These are phyloP conservation scores for Ricinus communis DNA, from an alignment of 345 rosid genomes.

Conservation along the genomic window DNA sequence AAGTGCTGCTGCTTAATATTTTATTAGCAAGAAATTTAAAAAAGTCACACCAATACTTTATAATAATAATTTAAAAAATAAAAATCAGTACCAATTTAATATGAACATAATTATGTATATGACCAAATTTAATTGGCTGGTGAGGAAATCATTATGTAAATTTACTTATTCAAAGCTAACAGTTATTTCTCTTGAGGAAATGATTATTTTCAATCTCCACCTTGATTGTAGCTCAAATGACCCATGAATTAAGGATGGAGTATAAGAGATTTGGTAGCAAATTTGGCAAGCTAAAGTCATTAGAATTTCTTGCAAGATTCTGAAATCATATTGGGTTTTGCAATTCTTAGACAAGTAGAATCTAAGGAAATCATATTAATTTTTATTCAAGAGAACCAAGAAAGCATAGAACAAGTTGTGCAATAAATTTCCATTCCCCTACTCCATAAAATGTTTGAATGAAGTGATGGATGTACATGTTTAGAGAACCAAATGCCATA, in stretches of 20 bases:
- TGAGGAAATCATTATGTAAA: no score
- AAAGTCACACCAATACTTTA: no score
- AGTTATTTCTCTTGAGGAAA: background rate
- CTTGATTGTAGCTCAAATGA: constrained; percentile 5
- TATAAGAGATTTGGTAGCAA: background rate
- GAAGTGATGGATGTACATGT: no score
- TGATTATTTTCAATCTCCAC: background rate
- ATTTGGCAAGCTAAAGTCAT: background rate
- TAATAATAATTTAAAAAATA: background rate
- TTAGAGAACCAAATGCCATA: no score
- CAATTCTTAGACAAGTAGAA: constrained; percentile 20
- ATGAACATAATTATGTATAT: no score
- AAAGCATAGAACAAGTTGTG: background rate
- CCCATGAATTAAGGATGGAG: background rate
- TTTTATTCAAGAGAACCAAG: background rate
- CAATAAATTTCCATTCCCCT: background rate
- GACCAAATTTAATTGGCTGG: no score
- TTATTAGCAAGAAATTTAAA: background rate
- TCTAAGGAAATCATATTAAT: constrained; percentile 21
- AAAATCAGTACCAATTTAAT: no score
- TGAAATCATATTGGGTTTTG: constrained; percentile 21
- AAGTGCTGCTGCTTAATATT: background rate
- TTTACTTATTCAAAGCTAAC: no score
- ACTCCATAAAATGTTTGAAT: background rate
- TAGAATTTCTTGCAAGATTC: background rate